phyloP scores from a whole-genome alignment of 2,329 filamentous ascomycete species.

The Alternaria arborescens region DNA sequence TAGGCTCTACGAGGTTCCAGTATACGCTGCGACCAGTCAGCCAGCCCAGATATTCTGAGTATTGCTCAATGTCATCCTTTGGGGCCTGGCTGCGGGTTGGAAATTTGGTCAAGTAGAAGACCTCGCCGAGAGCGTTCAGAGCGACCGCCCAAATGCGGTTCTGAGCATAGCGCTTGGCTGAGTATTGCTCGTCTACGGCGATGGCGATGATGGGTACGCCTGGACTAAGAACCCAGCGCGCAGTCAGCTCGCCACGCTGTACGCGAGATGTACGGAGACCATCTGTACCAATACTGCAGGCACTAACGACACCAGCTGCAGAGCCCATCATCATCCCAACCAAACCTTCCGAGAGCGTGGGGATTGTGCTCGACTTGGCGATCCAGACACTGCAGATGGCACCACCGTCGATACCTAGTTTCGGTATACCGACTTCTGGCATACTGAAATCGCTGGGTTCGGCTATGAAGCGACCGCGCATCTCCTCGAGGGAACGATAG shows the following conservation, averaged over 20 bases:
- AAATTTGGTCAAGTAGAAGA: conserved; percentile 81
- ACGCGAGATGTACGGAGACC: conserved; percentile 68
- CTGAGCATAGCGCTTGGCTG: conserved; percentile 70
- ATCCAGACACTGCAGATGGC: conserved; percentile 86
- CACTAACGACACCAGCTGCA: conserved; percentile 80
- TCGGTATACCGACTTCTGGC: conserved; percentile 77
- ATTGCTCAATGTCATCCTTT: conserved; percentile 60
- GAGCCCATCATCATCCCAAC: conserved; percentile 86
- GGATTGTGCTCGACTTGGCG: conserved; percentile 79
- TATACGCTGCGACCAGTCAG: conserved; percentile 77
- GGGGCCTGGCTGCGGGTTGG: conserved; percentile 65
- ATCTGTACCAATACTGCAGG: conserved; percentile 77
- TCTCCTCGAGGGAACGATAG: conserved; percentile 77
- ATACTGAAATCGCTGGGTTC: conserved; percentile 67
- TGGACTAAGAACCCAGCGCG: conserved; percentile 88
- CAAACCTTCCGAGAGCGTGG: conserved; percentile 76
- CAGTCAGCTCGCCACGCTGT: conserved; percentile 78
- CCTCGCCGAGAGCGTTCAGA: conserved; percentile 91
- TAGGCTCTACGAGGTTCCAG: conserved; percentile 83
- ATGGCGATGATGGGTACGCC: conserved; percentile 91
- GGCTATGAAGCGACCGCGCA: conserved; percentile 77
- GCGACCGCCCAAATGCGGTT: conserved; percentile 87
- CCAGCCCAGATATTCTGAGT: conserved; percentile 75
- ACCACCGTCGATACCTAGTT: conserved; percentile 73
- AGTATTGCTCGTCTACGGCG: conserved; percentile 84